Evolutionary conservation across 2,329 filamentous ascomycete species (phyloP).

Genomic region (Pezicula rhizophila): DNA sequence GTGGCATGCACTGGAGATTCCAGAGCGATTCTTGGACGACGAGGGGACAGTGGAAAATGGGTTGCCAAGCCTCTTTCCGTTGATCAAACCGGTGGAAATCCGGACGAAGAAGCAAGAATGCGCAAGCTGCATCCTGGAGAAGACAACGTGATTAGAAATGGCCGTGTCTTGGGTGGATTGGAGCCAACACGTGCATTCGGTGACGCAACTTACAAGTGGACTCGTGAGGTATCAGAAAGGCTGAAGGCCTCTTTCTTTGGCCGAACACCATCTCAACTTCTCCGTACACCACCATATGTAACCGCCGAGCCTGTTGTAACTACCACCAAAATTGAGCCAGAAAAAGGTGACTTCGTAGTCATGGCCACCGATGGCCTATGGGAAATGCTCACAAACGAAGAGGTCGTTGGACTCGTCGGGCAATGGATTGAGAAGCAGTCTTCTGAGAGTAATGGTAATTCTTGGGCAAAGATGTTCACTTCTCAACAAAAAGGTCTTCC

Average conservation of each 20-base stretch:
- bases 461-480: constrained; percentile 64
- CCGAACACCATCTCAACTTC: constrained; percentile 64
- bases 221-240: constrained; percentile 72
- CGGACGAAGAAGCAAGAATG: constrained; percentile 75
- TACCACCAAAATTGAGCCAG: constrained; percentile 83
- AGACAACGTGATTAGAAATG: constrained; percentile 79
- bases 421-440: constrained; percentile 87
- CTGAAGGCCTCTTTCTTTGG: constrained; percentile 85
- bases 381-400: constrained; percentile 99
- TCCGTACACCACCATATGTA: constrained; percentile 93
- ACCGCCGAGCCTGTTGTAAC: constrained; percentile 94
- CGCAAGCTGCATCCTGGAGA: constrained; percentile 85
- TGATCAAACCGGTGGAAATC: constrained; percentile 89
- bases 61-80: constrained; percentile 81
- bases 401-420: constrained; percentile 92
- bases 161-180: constrained; percentile 83
- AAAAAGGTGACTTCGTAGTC: constrained; percentile 89
- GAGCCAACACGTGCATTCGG: constrained; percentile 94
- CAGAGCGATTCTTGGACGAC: constrained; percentile 84
- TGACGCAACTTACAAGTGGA: constrained; percentile 97
- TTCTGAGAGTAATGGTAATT: constrained; percentile 29
- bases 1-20: constrained; percentile 96
- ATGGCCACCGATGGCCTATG: constrained; percentile 95
- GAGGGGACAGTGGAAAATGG: constrained; percentile 79
- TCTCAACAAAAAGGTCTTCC: constrained; percentile 55